phyloP scores from a whole-genome alignment of 352 stramenopile genomes.

The Phytophthora hibernalis region DNA sequence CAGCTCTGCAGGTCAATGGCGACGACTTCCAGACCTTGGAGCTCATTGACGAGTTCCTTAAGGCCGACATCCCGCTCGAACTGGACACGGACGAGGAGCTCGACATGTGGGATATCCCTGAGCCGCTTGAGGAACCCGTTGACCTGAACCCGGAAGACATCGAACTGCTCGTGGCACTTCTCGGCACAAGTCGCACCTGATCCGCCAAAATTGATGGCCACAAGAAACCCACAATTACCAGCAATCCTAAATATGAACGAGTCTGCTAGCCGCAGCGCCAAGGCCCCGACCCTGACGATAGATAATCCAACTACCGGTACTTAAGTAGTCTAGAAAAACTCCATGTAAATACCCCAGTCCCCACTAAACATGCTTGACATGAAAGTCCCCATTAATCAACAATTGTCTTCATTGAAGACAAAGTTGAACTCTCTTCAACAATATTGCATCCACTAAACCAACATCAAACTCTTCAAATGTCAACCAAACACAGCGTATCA shows the following conservation, averaged over 20 bases:
- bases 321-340: slow-evolving; percentile 16
- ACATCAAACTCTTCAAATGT: too few relatives aligned
- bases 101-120: slow-evolving; percentile 41
- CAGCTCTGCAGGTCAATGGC: slow-evolving; percentile 18
- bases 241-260: slow-evolving; percentile 32
- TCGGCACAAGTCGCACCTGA: slow-evolving; percentile 28
- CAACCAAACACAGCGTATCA: not conserved
- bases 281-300: slow-evolving; percentile 11
- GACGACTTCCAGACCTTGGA: slow-evolving; percentile 29
- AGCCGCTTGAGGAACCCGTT: slow-evolving; percentile 35
- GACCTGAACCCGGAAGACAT: slow-evolving; percentile 42
- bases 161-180: slow-evolving; percentile 35
- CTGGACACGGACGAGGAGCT: slow-evolving; percentile 41
- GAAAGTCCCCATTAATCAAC: not conserved
- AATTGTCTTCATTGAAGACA: too few relatives aligned
- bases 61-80: slow-evolving; percentile 32
- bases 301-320: slow-evolving; percentile 16
- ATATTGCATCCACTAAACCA: too few relatives aligned
- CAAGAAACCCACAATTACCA: not conserved
- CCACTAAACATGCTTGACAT: slow-evolving; percentile 14
- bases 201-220: not conserved
- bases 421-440: too few relatives aligned
- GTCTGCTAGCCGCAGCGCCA: not conserved
- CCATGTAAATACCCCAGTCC: slow-evolving; percentile 8
- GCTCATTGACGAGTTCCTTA: slow-evolving; percentile 37